Evolutionary conservation across 495 filamentous ascomycete species (phyloP).

Genomic region (Apiosordaria backusii): DNA sequence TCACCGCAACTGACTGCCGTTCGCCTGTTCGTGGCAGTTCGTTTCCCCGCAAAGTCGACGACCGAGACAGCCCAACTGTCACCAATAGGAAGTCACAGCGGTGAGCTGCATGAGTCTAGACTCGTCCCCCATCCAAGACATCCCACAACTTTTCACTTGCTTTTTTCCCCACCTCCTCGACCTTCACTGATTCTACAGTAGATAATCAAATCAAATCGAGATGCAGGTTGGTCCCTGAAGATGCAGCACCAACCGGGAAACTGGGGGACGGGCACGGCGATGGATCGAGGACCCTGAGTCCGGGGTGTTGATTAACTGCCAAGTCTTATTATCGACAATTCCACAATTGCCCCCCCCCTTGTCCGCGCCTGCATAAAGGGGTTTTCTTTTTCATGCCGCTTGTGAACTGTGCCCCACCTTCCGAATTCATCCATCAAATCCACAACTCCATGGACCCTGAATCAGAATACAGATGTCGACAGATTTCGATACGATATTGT

Average conservation of each 20-base stretch:
- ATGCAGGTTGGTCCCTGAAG: background rate
- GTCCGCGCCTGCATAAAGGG: background rate
- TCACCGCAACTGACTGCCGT: background rate
- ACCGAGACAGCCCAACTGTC: background rate
- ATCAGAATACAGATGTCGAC: background rate
- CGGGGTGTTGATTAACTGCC: background rate
- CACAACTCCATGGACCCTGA: background rate
- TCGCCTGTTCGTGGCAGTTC: background rate
- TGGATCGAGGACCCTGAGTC: background rate
- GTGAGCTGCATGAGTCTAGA: constrained; percentile 12
- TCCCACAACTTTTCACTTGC: background rate
- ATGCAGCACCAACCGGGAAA: background rate
- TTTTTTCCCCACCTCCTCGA: background rate
- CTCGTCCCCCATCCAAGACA: background rate
- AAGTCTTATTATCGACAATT: background rate
- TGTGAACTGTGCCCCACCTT: background rate
- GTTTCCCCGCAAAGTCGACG: constrained; percentile 2
- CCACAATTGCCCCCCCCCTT: background rate
- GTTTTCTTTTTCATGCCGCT: background rate
- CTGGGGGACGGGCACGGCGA: background rate
- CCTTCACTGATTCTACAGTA: background rate
- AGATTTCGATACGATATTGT: background rate
- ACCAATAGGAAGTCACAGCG: background rate
- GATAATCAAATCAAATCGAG: background rate
- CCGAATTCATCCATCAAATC: background rate